Conservation (phyloP, 2,329 filamentous ascomycete species). For the Diaporthe ampelina region DNA sequence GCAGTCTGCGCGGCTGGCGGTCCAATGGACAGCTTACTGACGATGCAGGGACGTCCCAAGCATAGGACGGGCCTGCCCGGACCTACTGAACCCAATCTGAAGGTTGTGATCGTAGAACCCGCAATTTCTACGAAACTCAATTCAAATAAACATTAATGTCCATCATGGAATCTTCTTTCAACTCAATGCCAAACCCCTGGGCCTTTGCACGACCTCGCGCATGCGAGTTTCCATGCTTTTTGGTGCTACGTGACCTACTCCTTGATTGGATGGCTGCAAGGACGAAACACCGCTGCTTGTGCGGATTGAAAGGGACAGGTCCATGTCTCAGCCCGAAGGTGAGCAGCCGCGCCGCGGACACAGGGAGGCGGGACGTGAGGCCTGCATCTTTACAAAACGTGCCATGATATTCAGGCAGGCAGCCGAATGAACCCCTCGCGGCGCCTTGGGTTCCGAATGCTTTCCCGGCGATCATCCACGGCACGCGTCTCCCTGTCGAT, state of each 20-base stretch:
- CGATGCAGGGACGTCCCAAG: slow-evolving; percentile 2
- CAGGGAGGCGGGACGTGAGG: background rate
- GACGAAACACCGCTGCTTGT: slow-evolving; percentile 17
- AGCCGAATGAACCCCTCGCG: slow-evolving; percentile 8
- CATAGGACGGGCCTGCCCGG: background rate
- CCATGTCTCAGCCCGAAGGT: slow-evolving; percentile 21
- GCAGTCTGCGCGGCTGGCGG: slow-evolving; percentile 6
- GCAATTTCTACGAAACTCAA: background rate
- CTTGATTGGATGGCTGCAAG: slow-evolving; percentile 10
- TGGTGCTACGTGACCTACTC: background rate
- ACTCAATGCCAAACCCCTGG: background rate
- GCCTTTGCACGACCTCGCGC: background rate
- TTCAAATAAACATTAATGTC: slow-evolving; percentile 6
- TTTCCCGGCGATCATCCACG: slow-evolving; percentile 25
- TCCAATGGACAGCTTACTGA: slow-evolving; percentile 1
- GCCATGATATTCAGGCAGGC: slow-evolving; percentile 1
- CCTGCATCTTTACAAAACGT: background rate
- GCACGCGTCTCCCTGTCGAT: slow-evolving; percentile 29
- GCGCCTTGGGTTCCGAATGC: slow-evolving; percentile 14
- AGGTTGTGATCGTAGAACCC: background rate
- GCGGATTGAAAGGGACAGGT: slow-evolving; percentile 21
- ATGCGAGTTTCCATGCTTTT: slow-evolving; percentile 11
- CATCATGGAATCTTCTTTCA: background rate
- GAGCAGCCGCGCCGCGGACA: background rate
- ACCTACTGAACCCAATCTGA: background rate